Evolutionary conservation across 176 grass and related monocot species (phyloP).

Genomic region (Alloteropsis semialata): DNA sequence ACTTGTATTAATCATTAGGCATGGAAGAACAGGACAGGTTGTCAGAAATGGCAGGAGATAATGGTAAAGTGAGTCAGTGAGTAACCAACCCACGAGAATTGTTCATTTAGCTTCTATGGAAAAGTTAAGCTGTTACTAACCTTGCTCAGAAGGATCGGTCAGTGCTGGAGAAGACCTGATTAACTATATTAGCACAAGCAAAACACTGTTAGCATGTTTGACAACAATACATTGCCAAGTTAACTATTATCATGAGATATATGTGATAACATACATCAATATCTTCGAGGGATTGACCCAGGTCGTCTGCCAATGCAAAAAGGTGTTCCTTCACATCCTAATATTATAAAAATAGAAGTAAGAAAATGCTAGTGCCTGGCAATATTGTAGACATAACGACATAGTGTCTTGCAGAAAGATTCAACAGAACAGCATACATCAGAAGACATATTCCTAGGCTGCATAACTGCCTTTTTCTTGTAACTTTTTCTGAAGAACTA

Average conservation of each 20-base stretch:
- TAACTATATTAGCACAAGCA: slow-evolving; percentile 53
- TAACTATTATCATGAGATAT: slow-evolving; percentile 15
- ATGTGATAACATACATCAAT: slow-evolving; percentile 70
- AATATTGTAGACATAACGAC: background rate
- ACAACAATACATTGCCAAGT: slow-evolving; percentile 1
- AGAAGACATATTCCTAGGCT: background rate
- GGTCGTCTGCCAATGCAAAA: slow-evolving; percentile 80
- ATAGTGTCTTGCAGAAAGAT: background rate
- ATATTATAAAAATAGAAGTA: slow-evolving; percentile 23
- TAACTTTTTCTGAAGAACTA: background rate
- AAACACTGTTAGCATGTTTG: slow-evolving; percentile 9
- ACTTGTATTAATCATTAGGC: background rate
- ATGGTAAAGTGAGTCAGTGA: background rate
- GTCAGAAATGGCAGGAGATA: background rate
- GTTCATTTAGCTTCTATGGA: background rate
- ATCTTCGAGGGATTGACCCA: slow-evolving; percentile 72
- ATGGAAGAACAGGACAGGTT: background rate
- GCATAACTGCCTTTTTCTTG: background rate
- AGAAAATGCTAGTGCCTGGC: background rate
- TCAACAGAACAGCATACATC: background rate
- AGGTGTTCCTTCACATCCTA: slow-evolving; percentile 97
- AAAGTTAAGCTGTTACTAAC: slow-evolving; percentile 37
- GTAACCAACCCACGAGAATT: slow-evolving; percentile 1
- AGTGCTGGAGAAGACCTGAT: slow-evolving; percentile 62
- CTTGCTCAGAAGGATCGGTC: slow-evolving; percentile 81